phyloP scores from a whole-genome alignment of 2,329 filamentous ascomycete genomes.

The Podosphaera leucotricha region DNA sequence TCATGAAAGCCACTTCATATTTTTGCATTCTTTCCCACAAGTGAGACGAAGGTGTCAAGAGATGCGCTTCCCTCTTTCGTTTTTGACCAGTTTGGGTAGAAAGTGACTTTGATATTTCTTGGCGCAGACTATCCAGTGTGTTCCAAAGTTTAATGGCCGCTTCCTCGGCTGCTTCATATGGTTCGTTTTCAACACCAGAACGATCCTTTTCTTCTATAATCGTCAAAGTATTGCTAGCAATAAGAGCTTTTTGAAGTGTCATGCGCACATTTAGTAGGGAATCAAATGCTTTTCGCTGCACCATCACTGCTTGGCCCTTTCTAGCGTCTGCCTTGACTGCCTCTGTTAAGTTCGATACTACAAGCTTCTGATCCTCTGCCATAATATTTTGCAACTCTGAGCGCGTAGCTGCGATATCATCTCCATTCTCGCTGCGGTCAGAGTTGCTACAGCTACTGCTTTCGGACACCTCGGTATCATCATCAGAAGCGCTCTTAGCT shows the following conservation, averaged over 20 bases:
- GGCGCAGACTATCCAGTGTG: slow-evolving; percentile 47
- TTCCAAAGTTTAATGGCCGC: slow-evolving; percentile 72
- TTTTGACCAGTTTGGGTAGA: slow-evolving; percentile 31
- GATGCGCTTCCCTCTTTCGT: slow-evolving; percentile 30
- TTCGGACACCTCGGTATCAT: slow-evolving; percentile 12
- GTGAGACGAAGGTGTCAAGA: slow-evolving; percentile 32
- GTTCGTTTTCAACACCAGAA: slow-evolving; percentile 20
- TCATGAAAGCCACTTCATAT: slow-evolving; percentile 33
- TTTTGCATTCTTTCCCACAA: slow-evolving; percentile 51
- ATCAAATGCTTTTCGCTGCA: slow-evolving; percentile 70
- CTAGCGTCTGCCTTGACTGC: slow-evolving; percentile 54
- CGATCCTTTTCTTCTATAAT: slow-evolving; percentile 21
- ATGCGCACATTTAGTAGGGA: slow-evolving; percentile 75
- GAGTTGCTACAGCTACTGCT: slow-evolving; percentile 12
- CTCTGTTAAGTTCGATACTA: slow-evolving; percentile 34
- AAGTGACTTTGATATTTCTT: slow-evolving; percentile 28
- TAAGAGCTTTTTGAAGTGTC: slow-evolving; percentile 72
- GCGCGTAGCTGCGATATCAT: slow-evolving; percentile 19
- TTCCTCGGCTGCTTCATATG: slow-evolving; percentile 55
- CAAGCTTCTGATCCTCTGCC: slow-evolving; percentile 39
- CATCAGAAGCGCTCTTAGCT: slow-evolving; percentile 9
- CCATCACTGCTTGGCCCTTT: slow-evolving; percentile 69
- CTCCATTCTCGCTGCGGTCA: slow-evolving; percentile 8
- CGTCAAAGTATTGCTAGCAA: slow-evolving; percentile 54
- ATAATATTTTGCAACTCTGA: slow-evolving; percentile 44